Evolutionary conservation across 1,139 yeast species (phyloP).

Genomic region (Saccharomyces pastorianus): DNA sequence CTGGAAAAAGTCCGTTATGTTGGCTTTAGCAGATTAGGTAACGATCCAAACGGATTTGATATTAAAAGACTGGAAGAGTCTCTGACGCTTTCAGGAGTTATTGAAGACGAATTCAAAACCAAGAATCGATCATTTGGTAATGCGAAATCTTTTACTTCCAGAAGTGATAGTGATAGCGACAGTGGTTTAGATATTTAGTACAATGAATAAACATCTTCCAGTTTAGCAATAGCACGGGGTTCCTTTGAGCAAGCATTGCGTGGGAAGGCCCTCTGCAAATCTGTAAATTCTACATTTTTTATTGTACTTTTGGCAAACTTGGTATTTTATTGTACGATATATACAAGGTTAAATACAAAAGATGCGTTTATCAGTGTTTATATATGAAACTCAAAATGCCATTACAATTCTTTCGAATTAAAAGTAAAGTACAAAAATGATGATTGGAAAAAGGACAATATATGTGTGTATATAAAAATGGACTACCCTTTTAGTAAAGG

Average conservation of each 20-base stretch:
- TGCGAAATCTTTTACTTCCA: not conserved
- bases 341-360: not conserved
- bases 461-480: not conserved
- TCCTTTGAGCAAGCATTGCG: not conserved
- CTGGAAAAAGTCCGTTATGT: constrained; percentile 50
- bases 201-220: not conserved
- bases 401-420: not conserved
- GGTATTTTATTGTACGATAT: not conserved
- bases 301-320: not conserved
- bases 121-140: not conserved
- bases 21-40: constrained; percentile 55
- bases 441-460: not conserved
- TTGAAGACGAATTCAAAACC: constrained; percentile 15
- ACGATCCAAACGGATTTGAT: constrained; percentile 35
- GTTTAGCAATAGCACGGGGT: not conserved
- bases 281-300: too few species aligned
- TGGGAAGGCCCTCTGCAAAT: not conserved
- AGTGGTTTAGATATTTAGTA: constrained; percentile 35
- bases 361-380: not conserved
- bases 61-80: constrained; percentile 42
- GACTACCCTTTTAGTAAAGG: not conserved
- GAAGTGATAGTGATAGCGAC: constrained; percentile 34
- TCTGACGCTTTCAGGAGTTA: constrained; percentile 28
- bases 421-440: not conserved
- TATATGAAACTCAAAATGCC: not conserved